Base-by-base conservation (phyloP, 1,284 basidiomycete species). In the Mycena citricolor region DNA sequence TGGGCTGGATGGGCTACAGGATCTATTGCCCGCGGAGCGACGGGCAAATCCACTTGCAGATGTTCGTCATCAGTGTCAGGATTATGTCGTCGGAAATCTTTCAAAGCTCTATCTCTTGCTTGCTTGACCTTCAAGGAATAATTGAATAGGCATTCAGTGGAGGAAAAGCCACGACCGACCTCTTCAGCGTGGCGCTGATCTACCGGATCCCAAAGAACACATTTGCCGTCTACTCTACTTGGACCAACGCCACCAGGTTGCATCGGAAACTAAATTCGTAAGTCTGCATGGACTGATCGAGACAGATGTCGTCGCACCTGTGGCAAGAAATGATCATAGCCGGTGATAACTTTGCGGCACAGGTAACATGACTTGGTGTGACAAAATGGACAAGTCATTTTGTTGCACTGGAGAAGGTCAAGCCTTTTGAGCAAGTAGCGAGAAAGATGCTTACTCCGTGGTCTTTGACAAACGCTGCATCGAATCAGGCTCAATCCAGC, bases 311-410 rank as follows among this genome's bases (percentile, higher is more conserved):
- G 29, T 64, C 71, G 31, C 52, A 76, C 77, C 38, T 80, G 71
- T 39, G 79, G 65, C n/a, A n/a, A n/a, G 57, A 93, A 93, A 58
- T 94, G 90, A 0, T 86, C 81, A 58, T 93, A 93, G 1, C 88
- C 86, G 2, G 47, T 64, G 29, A 92, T 83, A 24, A 81, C 55
- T 55, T 84, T 58, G 16, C 86, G 76, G 59, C 90, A 93, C 13
- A 87, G 69, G 59, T 92, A 92, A 61, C 90, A 93, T 0, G 82
- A 88, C 20, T 85, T 29, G 0, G 86, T 81, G 4, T 42, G 47
- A 55, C 90, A 93, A 45, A 80, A 67, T 1, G 79, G 73, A 56
- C 89, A 92, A 11, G 68, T 74, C 81, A 89, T 88, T 60, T 88
- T 89, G 70, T 90, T 90, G 65, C 86, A 90, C 83, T 88, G 54